Percentiles rank a stretch among this genome's conserved stretches.
These are phyloP conservation scores for Calonectria montana DNA, from an alignment of 2,329 filamentous ascomycete genomes.

Conservation along the genomic window DNA sequence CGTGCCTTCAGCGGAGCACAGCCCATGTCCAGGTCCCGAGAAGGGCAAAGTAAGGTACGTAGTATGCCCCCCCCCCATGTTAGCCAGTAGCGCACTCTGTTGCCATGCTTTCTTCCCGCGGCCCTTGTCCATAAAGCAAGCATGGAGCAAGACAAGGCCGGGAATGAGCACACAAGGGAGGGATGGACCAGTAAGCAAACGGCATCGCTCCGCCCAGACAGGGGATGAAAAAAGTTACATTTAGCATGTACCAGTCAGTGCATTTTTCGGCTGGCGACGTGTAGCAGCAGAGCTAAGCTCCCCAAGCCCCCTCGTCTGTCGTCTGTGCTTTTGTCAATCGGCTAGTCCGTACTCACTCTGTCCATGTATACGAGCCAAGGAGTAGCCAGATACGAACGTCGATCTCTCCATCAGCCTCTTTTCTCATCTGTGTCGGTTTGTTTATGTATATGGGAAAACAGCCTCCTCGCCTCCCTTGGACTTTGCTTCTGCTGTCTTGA, in stretches of 20 bases:
- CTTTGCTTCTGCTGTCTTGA: conserved; percentile 9
- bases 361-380: conserved; percentile 1
- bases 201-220: conserved; percentile 17
- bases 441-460: background rate
- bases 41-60: conserved; percentile 10
- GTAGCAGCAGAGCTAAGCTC: conserved; percentile 24
- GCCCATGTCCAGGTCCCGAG: conserved; percentile 15
- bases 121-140: conserved; percentile 5
- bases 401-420: background rate
- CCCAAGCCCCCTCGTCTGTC: conserved; percentile 8
- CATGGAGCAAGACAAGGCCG: conserved; percentile 22
- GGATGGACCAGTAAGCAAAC: conserved; percentile 13
- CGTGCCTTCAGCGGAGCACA: conserved; percentile 22
- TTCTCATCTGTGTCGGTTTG: background rate
- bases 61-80: conserved; percentile 8
- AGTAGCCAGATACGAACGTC: background rate
- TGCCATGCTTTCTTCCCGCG: conserved; percentile 5
- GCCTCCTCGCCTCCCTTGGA: background rate
- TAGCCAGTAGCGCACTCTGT: background rate
- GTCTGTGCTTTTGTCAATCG: conserved; percentile 14
- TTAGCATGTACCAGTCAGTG: conserved; percentile 7
- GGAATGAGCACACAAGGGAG: conserved; percentile 16
- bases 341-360: background rate
- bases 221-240: conserved; percentile 3
- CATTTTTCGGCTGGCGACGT: conserved; percentile 9